These are phyloP conservation scores for Globisporangium nagaii DNA, from an alignment of 352 stramenopile genomes.

Conservation along the genomic window DNA sequence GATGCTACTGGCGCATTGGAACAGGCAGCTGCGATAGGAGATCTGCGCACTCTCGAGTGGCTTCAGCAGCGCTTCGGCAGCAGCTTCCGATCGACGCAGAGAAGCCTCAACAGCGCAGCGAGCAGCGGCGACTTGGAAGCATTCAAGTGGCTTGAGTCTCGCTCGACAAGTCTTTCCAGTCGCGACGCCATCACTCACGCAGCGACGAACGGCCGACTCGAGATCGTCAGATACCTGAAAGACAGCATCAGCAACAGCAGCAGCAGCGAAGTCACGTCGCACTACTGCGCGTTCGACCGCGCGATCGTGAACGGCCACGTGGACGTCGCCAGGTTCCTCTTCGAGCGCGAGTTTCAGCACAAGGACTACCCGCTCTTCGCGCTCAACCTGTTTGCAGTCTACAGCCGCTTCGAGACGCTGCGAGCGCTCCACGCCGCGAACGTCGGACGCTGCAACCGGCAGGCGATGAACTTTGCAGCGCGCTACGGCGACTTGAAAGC, in stretches of 20 bases:
- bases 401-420: background rate
- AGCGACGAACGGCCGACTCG: background rate
- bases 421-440: background rate
- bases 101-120: background rate
- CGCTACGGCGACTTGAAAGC: background rate
- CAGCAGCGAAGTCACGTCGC: background rate
- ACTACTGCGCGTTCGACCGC: background rate
- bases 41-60: background rate
- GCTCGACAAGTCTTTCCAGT: background rate
- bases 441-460: background rate
- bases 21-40: background rate
- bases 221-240: background rate
- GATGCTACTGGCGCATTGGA: background rate
- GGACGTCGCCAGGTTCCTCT: background rate
- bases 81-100: background rate
- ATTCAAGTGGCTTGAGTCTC: background rate
- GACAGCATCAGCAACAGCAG: background rate
- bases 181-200: background rate
- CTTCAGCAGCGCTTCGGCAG: background rate
- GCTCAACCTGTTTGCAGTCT: background rate
- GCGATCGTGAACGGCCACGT: background rate
- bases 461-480: background rate
- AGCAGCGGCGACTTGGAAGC: background rate
- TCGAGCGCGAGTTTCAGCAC: background rate
- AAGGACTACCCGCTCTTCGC: background rate